Conservation (phyloP, 192 early-diverging fungal species). For the Obelidium mucronatum region DNA sequence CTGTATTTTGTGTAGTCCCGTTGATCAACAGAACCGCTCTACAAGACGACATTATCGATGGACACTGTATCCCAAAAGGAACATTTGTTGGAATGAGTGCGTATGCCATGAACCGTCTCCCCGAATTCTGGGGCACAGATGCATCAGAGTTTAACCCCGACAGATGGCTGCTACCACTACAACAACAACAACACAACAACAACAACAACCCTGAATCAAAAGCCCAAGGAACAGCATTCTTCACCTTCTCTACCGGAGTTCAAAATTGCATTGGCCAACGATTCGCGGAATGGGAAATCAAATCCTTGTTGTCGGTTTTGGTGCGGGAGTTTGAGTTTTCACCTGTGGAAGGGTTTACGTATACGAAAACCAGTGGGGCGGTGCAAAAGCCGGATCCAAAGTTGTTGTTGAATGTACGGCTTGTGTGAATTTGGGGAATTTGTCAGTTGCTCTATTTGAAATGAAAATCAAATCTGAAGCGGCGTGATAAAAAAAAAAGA, state of each 20-base stretch:
- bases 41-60: slow-evolving; percentile 30
- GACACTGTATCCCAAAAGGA: slow-evolving; percentile 23
- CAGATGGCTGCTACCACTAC: neutral
- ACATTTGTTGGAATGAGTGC: slow-evolving; percentile 4
- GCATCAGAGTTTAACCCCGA: neutral
- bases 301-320: neutral
- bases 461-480: no score
- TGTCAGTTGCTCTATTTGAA: no score
- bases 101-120: neutral
- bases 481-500: no score
- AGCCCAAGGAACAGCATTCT: neutral
- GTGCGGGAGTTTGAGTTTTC: neutral
- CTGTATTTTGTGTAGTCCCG: neutral
- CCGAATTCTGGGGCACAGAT: slow-evolving; percentile 24
- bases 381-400: neutral
- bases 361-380: neutral
- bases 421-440: no score
- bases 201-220: no score
- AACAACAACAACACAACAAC: neutral
- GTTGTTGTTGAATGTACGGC: neutral
- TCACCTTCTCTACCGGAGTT: neutral
- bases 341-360: neutral
- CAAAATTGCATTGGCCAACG: neutral
- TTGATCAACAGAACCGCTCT: neutral
- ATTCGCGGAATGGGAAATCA: neutral